Percentiles rank a stretch among this genome's conserved stretches.
Evolutionary conservation across 352 stramenopile species (phyloP).

Genomic region (Globisporangium irregulare): DNA sequence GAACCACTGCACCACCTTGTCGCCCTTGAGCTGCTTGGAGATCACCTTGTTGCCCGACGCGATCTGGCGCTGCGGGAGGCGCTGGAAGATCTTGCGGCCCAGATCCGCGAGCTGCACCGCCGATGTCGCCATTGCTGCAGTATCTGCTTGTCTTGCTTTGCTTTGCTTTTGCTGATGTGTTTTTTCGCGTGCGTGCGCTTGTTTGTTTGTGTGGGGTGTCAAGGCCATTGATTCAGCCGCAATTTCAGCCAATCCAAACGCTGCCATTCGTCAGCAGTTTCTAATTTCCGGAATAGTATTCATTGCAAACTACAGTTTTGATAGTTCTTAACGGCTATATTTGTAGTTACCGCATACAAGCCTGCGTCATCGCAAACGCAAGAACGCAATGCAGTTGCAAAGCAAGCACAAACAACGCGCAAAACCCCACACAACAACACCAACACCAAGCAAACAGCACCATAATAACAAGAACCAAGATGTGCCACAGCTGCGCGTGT

Average conservation of each 20-base stretch:
- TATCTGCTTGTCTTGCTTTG: conserved; percentile 2
- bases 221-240: conserved; percentile 14
- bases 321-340: neutral
- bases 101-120: conserved; percentile 74
- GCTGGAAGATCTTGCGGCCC: conserved; percentile 87
- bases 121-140: conserved; percentile 28
- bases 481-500: conserved; percentile 80
- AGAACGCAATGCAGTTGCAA: neutral
- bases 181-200: neutral
- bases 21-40: conserved; percentile 85
- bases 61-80: conserved; percentile 76
- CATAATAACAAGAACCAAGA: conserved; percentile 18
- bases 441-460: neutral
- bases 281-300: no score
- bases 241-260: conserved; percentile 8
- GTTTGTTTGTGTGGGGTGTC: neutral
- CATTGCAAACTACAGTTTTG: neutral
- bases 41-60: conserved; percentile 87
- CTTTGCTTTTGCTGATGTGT: conserved; percentile 3
- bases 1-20: conserved; percentile 86
- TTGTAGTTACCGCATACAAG: neutral
- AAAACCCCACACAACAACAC: neutral
- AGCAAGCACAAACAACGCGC: neutral
- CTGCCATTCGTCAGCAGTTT: no score
- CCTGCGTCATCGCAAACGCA: neutral